Evolutionary conservation across 116 monocot genomes (phyloP), one percentile per base, ranked within the genome.

Genomic region (Phalaenopsis hybrid): DNA sequence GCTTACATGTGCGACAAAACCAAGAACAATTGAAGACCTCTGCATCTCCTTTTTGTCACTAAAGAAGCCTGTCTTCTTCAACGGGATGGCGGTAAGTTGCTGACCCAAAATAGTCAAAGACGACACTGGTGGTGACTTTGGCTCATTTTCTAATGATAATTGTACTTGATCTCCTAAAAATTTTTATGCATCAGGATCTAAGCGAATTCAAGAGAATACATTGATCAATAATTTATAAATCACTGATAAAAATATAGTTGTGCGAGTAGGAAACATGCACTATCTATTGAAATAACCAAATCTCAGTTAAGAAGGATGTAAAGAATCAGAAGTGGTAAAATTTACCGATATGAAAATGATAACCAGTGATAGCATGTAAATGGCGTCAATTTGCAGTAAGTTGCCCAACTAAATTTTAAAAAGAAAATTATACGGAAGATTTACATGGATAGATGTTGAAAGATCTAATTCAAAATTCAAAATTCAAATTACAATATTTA

Each of bases 1-100:
- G 79, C 95, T 88, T 89, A 99, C 99, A 91, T 95, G 95, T 25
- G 99, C 95, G 81, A 91, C 85, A 91, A 92, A 99, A 75, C 99
- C 99, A 74, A 99, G 87, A 82, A 84, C 93, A 81, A 89, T 83
- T 81, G 99, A 90, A 79, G 95, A 92, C 34, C 76, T 92, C 87
- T 94, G 95, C 82, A 89, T 80, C 84, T 95, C 99, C 77, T 90
- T 92, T 83, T 99, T 99, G 75, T 92, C 93, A 75, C 79, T 78
- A 86, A 93, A 95, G 80, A 89, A 83, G n/a, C 88, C 88, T 68
- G 85, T 84, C 82, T 92, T 95, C 85, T 89, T 91, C 75, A 88
- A 12, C 80, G 92, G 91, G 67, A 87, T 61, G n/a, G 85, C 82
- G 69, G 88, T 86, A 59, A 95, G 82, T 80, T 94, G 95, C 33